Evolutionary conservation across 1,284 basidiomycete genomes (phyloP).

Genomic region (Athelia psychrophila): DNA sequence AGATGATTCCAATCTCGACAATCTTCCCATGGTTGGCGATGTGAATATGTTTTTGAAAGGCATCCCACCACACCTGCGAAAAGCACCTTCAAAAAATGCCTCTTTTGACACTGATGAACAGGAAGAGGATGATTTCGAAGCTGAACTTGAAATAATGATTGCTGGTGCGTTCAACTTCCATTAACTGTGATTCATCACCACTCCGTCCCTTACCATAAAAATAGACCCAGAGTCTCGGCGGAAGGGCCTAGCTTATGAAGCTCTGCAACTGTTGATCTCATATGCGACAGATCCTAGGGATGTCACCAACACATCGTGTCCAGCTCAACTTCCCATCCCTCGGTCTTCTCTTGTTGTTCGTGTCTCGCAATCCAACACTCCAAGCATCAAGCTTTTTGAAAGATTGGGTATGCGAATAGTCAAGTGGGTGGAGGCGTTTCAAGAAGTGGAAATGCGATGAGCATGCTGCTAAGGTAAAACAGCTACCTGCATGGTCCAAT

Average conservation of each 20-base stretch:
- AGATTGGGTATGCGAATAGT: constrained; percentile 67
- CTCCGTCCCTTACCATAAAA: neutral
- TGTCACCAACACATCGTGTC: neutral
- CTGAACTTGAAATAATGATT: constrained; percentile 83
- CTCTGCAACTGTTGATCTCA: constrained; percentile 62
- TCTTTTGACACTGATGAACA: constrained; percentile 11
- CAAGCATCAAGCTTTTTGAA: constrained; percentile 63
- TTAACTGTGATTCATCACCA: too few relatives aligned
- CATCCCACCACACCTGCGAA: constrained; percentile 19
- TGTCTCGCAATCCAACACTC: constrained; percentile 51
- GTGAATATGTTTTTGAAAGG: constrained; percentile 88
- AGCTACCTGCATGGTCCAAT: too few relatives aligned
- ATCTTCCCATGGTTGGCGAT: constrained; percentile 83
- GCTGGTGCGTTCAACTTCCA: constrained; percentile 55
- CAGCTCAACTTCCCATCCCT: constrained; percentile 23
- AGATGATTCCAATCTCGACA: constrained; percentile 32
- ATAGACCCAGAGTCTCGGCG: constrained; percentile 61
- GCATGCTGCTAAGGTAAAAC: neutral
- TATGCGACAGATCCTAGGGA: constrained; percentile 46
- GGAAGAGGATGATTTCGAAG: constrained; percentile 47
- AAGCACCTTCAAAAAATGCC: neutral
- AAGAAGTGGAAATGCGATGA: constrained; percentile 68
- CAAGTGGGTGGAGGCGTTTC: constrained; percentile 67
- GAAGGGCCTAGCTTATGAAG: constrained; percentile 64
- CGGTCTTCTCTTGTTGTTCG: constrained; percentile 47